These are phyloP conservation scores for Leishmania arabica DNA, from an alignment of 208 protist species.

Conservation along the genomic window DNA sequence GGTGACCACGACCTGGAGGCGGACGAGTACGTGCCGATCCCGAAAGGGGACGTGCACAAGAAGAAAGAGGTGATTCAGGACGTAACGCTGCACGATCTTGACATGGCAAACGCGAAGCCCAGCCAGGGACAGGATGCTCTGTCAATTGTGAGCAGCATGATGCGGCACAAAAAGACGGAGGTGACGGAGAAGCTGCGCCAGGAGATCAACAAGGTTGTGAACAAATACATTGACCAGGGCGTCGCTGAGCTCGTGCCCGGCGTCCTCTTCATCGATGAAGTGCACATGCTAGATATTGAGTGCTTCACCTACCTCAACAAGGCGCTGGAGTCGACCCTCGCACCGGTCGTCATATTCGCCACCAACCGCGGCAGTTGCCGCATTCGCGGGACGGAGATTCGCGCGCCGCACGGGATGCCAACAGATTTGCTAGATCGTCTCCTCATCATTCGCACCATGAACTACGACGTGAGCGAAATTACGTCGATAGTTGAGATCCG, in stretches of 20 bases:
- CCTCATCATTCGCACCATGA: slow-evolving; percentile 98
- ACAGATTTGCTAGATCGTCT: slow-evolving; percentile 99
- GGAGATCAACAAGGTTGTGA: slow-evolving; percentile 99
- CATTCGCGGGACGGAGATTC: slow-evolving; percentile 98
- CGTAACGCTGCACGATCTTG: slow-evolving; percentile 99
- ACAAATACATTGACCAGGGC: slow-evolving; percentile 99
- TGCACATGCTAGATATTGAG: slow-evolving; percentile 99
- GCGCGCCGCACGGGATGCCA: slow-evolving; percentile 99
- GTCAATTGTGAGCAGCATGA: slow-evolving; percentile 97
- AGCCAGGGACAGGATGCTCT: slow-evolving; percentile 98
- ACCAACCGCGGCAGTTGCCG: slow-evolving; percentile 99
- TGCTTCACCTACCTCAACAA: slow-evolving; percentile 99
- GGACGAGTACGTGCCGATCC: slow-evolving; percentile 99
- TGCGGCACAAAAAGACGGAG: slow-evolving; percentile 99
- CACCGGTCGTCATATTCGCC: slow-evolving; percentile 99
- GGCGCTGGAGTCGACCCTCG: slow-evolving; percentile 98
- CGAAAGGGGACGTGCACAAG: slow-evolving; percentile 99
- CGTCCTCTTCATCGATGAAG: slow-evolving; percentile 99
- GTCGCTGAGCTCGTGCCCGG: slow-evolving; percentile 99
- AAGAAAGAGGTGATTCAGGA: slow-evolving; percentile 99
- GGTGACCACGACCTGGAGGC: slow-evolving; percentile 98
- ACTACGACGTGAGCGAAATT: slow-evolving; percentile 97
- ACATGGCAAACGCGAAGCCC: slow-evolving; percentile 98
- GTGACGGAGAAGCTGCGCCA: slow-evolving; percentile 99
- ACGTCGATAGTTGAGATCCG: slow-evolving; percentile 95